Evolutionary conservation across 192 early-diverging fungal species (phyloP).

Genomic region (Backusella morwellensis): DNA sequence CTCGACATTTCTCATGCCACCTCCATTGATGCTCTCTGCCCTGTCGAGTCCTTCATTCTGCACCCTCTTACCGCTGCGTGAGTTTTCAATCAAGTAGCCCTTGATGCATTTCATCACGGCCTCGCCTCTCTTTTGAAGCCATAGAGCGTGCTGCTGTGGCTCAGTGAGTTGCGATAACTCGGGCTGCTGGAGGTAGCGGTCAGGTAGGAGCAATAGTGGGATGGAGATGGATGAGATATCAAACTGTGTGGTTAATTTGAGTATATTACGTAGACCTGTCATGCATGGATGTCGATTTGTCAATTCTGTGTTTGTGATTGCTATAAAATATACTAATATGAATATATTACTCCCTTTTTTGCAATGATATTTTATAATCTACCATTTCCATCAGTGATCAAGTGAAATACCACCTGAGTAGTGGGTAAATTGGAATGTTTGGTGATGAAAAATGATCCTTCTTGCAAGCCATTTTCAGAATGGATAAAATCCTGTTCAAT

Average conservation of each 20-base stretch:
- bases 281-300: constrained; percentile 42
- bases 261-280: constrained; percentile 60
- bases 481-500: constrained; percentile 50
- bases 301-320: constrained; percentile 17
- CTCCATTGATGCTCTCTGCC: constrained; percentile 19
- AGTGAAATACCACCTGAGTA: constrained; percentile 72
- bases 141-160: constrained; percentile 31
- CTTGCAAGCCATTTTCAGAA: constrained; percentile 32
- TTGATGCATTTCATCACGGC: constrained; percentile 50
- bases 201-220: constrained; percentile 66
- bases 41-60: constrained; percentile 43
- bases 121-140: constrained; percentile 48
- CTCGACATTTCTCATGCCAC: constrained; percentile 45
- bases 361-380: background rate
- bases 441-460: constrained; percentile 77
- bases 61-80: constrained; percentile 42
- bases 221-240: constrained; percentile 63
- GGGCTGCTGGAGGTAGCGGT: constrained; percentile 29
- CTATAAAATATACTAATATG: background rate
- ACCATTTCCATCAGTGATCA: constrained; percentile 62
- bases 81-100: constrained; percentile 55
- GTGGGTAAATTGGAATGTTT: constrained; percentile 73
- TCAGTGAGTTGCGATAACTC: constrained; percentile 22
- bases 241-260: constrained; percentile 54
- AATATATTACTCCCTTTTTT: too few relatives aligned